Conservation (phyloP, 306 rosid species). For the Herpetospermum pedunculosum region DNA sequence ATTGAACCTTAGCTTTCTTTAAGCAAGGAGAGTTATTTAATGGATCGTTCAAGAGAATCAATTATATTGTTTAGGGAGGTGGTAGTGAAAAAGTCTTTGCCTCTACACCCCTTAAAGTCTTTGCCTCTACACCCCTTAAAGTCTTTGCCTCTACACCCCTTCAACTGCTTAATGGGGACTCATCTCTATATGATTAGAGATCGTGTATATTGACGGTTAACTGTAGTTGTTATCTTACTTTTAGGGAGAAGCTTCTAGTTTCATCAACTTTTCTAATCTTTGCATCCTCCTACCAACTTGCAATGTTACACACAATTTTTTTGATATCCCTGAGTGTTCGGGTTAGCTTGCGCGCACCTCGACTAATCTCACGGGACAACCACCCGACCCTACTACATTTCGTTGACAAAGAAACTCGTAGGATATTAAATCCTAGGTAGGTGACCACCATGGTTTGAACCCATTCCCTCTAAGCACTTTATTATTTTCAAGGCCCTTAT, state of each 20-base stretch:
- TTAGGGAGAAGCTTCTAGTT: background rate
- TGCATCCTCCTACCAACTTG: background rate
- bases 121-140: background rate
- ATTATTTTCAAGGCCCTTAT: too few species aligned
- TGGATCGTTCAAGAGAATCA: background rate
- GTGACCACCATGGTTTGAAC: too few species aligned
- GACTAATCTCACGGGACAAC: too few species aligned
- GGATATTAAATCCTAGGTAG: too few species aligned
- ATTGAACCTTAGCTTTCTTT: background rate
- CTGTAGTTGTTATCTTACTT: background rate
- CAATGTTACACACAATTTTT: background rate
- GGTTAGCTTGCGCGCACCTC: too few species aligned
- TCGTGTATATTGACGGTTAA: background rate
- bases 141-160: too few species aligned
- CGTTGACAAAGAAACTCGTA: too few species aligned
- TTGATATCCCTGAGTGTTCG: too few species aligned
- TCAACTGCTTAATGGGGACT: background rate
- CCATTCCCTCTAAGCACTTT: too few species aligned
- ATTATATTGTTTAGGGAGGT: background rate
- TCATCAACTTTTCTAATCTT: background rate
- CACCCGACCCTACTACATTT: too few species aligned
- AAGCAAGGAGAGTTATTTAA: background rate
- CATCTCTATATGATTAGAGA: background rate
- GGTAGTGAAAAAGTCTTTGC: background rate
- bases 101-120: background rate